A percentile compares a stretch with the other conserved stretches of the same genome.
Evolutionary conservation across 305 asterid genomes (phyloP).

Genomic region (Fraxinus latifolia): DNA sequence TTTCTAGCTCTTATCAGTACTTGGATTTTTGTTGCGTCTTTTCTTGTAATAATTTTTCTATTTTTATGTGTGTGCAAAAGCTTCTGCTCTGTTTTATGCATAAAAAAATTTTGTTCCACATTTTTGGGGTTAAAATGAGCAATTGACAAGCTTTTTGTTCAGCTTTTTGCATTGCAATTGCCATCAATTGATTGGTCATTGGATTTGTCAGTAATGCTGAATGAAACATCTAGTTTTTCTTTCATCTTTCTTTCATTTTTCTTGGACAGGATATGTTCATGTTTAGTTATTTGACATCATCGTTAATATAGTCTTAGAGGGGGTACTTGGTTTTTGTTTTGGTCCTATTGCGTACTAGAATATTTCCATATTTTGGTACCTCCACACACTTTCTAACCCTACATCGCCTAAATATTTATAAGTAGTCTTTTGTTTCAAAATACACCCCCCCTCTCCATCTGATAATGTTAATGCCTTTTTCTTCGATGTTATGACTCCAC

Average conservation of each 20-base stretch:
- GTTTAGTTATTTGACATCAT: neutral
- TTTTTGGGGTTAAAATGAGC: neutral
- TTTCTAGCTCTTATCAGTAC: constrained; percentile 47
- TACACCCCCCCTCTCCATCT: neutral
- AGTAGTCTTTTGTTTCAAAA: neutral
- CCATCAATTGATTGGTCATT: neutral
- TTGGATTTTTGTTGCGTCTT: constrained; percentile 21
- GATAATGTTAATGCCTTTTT: neutral
- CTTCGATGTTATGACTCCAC: constrained; percentile 9
- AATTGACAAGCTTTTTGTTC: constrained; percentile 12
- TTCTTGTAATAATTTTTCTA: neutral
- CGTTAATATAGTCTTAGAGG: constrained; percentile 1
- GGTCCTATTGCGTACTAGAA: neutral
- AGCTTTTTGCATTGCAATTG: neutral
- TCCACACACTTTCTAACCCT: neutral
- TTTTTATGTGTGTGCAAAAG: constrained; percentile 1
- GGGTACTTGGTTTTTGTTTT: neutral
- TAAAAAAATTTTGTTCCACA: neutral
- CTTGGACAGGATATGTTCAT: neutral
- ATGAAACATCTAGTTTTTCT: neutral
- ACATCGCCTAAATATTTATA: neutral
- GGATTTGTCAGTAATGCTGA: neutral
- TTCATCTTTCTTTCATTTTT: neutral
- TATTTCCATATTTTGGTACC: constrained; percentile 11
- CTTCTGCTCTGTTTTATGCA: neutral